Evolutionary conservation across 148 eudicot genomes (phyloP), one percentile per base, ranked within the genome.

Genomic region (Chenopodium album): DNA sequence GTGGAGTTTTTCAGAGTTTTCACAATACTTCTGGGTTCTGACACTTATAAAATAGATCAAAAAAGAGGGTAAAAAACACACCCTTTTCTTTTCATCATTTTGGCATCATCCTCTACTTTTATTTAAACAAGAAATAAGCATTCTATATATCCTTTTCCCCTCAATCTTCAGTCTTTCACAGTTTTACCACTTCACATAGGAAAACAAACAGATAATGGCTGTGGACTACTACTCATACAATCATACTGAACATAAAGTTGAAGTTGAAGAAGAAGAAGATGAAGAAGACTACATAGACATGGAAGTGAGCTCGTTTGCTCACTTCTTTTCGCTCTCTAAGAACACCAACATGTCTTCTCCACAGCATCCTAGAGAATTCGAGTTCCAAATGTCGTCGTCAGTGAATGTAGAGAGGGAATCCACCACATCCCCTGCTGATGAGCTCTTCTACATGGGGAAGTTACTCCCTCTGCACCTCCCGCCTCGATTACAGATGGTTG

Each of bases 401-500:
- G 71, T 83, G 48, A 81, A 77, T 64, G 83, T 84, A 0, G 88
- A 90, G n/a, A 82, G 69, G 46, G 90, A 89, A 19, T 82, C 92
- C 11, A 81, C 89, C 5, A 78, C 92, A 75, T 92, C 97, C 29
- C 97, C 97, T 0, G 97, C 94, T 16, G 97, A 93, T 70, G 97
- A 93, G 71, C 97, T 93, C 68, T 93, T 93, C 81, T 91, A 91
- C 91, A 93, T 88, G 83, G 94, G 97, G 26, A 88, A 93, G 73
- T 89, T 93, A 19, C 88, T 91, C 4, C 97, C 97, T 28, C 94
- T 93, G n/a, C 97, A 93, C 83, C 91, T 91, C 67, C 97, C 96
- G 9, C 96, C 92, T 0, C 89, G 94, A 11, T 66, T 91, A 26
- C 93, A 92, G 81, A 89, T 92, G 91, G 90, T 92, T 0, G 89